These are phyloP conservation scores for Pythium phragmiticola DNA, from an alignment of 352 stramenopile species.

Conservation along the genomic window DNA sequence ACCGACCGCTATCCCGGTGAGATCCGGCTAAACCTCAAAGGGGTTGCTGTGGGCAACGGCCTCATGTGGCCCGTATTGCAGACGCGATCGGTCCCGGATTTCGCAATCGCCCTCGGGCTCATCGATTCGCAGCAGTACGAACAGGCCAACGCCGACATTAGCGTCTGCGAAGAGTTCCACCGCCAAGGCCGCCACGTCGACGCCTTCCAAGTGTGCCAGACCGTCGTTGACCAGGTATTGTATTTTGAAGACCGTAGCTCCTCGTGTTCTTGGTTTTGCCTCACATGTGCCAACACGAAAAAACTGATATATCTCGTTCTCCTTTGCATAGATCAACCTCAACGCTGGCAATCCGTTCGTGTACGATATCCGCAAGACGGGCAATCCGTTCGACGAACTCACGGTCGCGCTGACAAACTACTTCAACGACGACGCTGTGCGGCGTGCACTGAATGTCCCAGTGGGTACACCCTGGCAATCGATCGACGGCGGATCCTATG, in stretches of 20 bases:
- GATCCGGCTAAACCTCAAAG: slow-evolving; percentile 70
- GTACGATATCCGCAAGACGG: slow-evolving; percentile 75
- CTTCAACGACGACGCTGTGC: slow-evolving; percentile 79
- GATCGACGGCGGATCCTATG: slow-evolving; percentile 59
- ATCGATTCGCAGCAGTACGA: slow-evolving; percentile 86
- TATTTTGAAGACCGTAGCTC: neutral
- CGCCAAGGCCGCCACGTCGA: slow-evolving; percentile 71
- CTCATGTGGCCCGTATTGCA: slow-evolving; percentile 84
- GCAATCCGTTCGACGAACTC: slow-evolving; percentile 57
- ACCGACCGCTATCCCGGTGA: slow-evolving; percentile 30
- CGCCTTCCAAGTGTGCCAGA: slow-evolving; percentile 66
- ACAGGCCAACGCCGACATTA: slow-evolving; percentile 70
- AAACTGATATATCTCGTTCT: slow-evolving; percentile 9
- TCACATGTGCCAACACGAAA: neutral
- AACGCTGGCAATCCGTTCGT: slow-evolving; percentile 79
- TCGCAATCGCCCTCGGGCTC: slow-evolving; percentile 71
- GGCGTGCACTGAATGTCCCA: slow-evolving; percentile 84
- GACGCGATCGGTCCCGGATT: slow-evolving; percentile 78
- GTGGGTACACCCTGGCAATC: slow-evolving; percentile 61
- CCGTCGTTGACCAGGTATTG: slow-evolving; percentile 52
- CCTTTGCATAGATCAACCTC: slow-evolving; percentile 53
- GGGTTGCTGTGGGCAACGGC: slow-evolving; percentile 90
- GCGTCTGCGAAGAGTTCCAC: slow-evolving; percentile 71
- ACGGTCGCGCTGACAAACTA: slow-evolving; percentile 66
- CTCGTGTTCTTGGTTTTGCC: neutral